phyloP scores from a whole-genome alignment of 345 rosid genomes.

The Turritis glabra region DNA sequence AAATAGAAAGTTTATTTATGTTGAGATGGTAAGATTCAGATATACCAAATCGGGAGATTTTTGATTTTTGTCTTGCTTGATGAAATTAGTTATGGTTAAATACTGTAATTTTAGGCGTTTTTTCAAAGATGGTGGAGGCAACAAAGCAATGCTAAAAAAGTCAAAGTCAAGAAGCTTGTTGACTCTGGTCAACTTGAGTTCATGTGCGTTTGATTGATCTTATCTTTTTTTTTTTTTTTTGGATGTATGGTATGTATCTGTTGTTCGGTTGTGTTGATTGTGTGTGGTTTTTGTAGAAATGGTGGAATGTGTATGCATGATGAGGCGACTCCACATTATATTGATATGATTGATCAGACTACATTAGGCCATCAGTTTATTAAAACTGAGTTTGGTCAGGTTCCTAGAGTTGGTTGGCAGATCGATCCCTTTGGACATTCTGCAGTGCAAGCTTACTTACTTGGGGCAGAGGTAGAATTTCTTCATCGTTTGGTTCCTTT shows the following conservation, averaged over 20 bases:
- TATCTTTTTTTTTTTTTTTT: background rate
- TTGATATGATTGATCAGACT: slow-evolving; percentile 95
- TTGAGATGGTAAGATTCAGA: slow-evolving; percentile 59
- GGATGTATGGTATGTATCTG: background rate
- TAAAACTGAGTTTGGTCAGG: slow-evolving; percentile 73
- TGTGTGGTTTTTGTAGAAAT: slow-evolving; percentile 52
- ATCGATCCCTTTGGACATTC: slow-evolving; percentile 98
- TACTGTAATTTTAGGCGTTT: slow-evolving; percentile 62
- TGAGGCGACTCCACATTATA: slow-evolving; percentile 88
- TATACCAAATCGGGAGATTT: background rate
- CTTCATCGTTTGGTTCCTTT: background rate
- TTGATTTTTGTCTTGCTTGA: background rate
- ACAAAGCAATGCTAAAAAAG: slow-evolving; percentile 71
- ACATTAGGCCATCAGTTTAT: slow-evolving; percentile 84
- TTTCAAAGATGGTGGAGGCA: slow-evolving; percentile 99
- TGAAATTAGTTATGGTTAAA: background rate
- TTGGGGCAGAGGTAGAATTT: slow-evolving; percentile 81
- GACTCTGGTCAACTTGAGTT: slow-evolving; percentile 87
- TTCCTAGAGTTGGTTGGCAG: slow-evolving; percentile 99
- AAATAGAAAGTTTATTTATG: slow-evolving; percentile 91
- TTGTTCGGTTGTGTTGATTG: slow-evolving; percentile 11
- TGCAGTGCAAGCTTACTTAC: slow-evolving; percentile 90
- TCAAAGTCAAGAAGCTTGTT: slow-evolving; percentile 78
- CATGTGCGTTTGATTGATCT: slow-evolving; percentile 54
- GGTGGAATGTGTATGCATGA: slow-evolving; percentile 98